Conservation (phyloP, 108 stramenopile species). For the Skeletonema marinoi region DNA sequence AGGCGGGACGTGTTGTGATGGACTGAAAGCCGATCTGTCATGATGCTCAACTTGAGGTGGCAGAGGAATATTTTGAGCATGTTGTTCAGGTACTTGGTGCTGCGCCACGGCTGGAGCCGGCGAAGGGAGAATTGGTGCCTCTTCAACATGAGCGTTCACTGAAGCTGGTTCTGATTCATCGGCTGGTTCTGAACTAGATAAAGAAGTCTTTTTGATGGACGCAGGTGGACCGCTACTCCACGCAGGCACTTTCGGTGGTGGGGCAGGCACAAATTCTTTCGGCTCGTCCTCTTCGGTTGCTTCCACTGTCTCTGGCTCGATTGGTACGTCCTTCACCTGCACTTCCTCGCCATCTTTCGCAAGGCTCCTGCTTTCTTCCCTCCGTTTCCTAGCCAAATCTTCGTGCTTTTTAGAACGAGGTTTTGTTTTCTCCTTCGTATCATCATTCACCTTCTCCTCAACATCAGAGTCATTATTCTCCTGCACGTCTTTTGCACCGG, state of each 20-base stretch:
- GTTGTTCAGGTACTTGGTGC: not conserved
- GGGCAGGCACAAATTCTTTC: constrained; percentile 31
- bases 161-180: not conserved
- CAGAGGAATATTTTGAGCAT: not conserved
- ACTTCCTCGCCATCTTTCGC: not conserved
- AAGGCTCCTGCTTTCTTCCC: not conserved
- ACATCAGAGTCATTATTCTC: not conserved
- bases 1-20: not conserved
- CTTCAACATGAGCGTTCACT: not conserved
- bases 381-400: not conserved
- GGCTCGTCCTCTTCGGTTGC: not conserved
- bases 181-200: not conserved
- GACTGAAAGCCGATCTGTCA: not conserved
- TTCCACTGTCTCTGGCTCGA: not conserved
- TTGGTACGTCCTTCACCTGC: not conserved
- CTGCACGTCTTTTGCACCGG: not conserved
- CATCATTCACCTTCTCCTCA: not conserved
- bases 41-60: not conserved
- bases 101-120: not conserved
- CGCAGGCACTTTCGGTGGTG: constrained; percentile 34
- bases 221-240: constrained; percentile 33
- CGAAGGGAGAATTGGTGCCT: not conserved
- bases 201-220: constrained; percentile 16
- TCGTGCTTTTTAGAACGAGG: constrained; percentile 5
- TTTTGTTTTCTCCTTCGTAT: constrained; percentile 3